Percentiles rank a stretch among this genome's conserved stretches.
Evolutionary conservation across 352 stramenopile species (phyloP).

Genomic region (Thalassiosira delicatula): DNA sequence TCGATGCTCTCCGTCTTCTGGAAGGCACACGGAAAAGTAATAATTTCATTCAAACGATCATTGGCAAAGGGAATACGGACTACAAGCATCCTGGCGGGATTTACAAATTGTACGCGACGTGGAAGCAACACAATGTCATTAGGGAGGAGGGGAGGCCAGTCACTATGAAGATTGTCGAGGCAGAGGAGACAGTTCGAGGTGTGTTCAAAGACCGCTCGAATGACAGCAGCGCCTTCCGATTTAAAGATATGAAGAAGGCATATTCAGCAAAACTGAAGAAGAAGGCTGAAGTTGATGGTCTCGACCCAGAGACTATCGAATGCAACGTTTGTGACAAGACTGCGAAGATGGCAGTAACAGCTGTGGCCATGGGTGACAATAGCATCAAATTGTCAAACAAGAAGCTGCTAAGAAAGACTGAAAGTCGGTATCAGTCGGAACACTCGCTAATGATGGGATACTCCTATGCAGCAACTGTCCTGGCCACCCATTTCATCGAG

Average conservation of each 20-base stretch:
- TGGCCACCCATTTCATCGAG: conserved; percentile 26
- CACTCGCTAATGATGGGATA: conserved; percentile 5
- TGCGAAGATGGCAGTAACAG: conserved; percentile 1
- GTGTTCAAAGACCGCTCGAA: background rate
- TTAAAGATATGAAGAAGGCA: background rate
- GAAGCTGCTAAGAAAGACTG: conserved; percentile 14
- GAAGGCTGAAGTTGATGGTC: background rate
- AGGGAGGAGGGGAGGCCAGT: too few relatives aligned
- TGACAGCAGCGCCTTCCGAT: background rate
- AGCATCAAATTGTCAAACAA: background rate
- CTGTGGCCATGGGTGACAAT: background rate
- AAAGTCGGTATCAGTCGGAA: conserved; percentile 14
- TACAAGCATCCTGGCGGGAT: too few relatives aligned
- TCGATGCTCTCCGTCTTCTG: too few relatives aligned
- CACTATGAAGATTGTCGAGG: too few relatives aligned
- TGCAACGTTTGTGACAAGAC: background rate
- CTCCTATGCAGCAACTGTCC: conserved; percentile 7
- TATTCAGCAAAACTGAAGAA: background rate
- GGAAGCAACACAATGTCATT: too few relatives aligned
- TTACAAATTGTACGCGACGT: too few relatives aligned
- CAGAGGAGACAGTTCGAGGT: background rate
- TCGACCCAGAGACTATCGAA: background rate
- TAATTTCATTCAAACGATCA: too few relatives aligned
- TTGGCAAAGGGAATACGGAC: too few relatives aligned
- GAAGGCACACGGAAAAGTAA: too few relatives aligned